Conservation (phyloP, 768 basidiomycete species). For the Epithele typhae region DNA sequence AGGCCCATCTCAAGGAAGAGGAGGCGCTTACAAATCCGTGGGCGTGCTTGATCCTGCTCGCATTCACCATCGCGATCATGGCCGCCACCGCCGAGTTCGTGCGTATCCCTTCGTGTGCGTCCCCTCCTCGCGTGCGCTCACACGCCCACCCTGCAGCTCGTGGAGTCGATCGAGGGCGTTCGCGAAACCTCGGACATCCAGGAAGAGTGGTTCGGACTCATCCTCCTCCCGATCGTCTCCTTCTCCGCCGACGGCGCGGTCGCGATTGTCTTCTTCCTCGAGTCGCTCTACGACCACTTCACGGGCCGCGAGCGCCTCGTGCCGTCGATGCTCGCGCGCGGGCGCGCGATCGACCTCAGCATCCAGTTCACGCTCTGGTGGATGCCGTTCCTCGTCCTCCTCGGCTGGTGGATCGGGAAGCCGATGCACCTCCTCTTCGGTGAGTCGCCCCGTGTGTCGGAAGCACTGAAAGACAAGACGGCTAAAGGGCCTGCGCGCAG, state of each 20-base stretch:
- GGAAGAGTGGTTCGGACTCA: conserved; percentile 64
- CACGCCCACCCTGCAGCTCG: not conserved
- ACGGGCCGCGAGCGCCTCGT: conserved; percentile 35
- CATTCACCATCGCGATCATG: conserved; percentile 54
- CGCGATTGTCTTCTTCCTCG: conserved; percentile 53
- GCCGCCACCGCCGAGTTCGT: conserved; percentile 72
- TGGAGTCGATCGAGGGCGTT: conserved; percentile 59
- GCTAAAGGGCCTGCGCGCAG: conserved; percentile 28
- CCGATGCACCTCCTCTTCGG: conserved; percentile 68
- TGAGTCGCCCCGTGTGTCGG: conserved; percentile 24
- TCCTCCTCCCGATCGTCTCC: conserved; percentile 68
- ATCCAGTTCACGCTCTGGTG: conserved; percentile 78
- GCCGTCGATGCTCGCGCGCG: conserved; percentile 59
- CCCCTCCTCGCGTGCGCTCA: not conserved
- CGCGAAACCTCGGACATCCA: conserved; percentile 38
- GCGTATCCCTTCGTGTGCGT: conserved; percentile 17
- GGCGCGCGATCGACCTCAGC: conserved; percentile 68
- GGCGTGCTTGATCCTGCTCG: conserved; percentile 51
- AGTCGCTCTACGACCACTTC: conserved; percentile 37
- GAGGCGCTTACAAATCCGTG: conserved; percentile 62
- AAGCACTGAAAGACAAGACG: not conserved
- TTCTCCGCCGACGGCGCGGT: conserved; percentile 69
- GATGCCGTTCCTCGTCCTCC: conserved; percentile 68
- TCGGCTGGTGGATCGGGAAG: conserved; percentile 62
- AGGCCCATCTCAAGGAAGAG: conserved; percentile 37